Evolutionary conservation across 345 rosid genomes (phyloP).

Genomic region (thale cress (Arabidopsis thaliana)): TAIR10.1 NC_003076.8:8298001-8298500

Average conservation of each 20-base stretch:
- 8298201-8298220: constrained; percentile 99
- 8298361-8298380: constrained; percentile 56
- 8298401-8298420: constrained; percentile 57
- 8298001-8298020: constrained; percentile 56
- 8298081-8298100: constrained; percentile 67
- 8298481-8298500: constrained; percentile 52
- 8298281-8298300: constrained; percentile 62
- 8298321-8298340: constrained; percentile 38
- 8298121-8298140: not conserved
- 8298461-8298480: constrained; percentile 49
- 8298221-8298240: constrained; percentile 90
- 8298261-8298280: constrained; percentile 91
- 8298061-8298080: constrained; percentile 77
- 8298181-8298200: constrained; percentile 67
- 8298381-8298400: constrained; percentile 44
- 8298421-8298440: constrained; percentile 62
- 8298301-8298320: constrained; percentile 54
- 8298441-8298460: constrained; percentile 51
- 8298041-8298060: constrained; percentile 64
- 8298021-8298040: constrained; percentile 68
- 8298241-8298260: constrained; percentile 85
- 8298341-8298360: constrained; percentile 63
- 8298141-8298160: not conserved
- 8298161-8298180: constrained; percentile 36
- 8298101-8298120: constrained; percentile 69